Base-by-base conservation (phyloP, 352 stramenopile genomes). In the Phytophthora kernoviae region DNA sequence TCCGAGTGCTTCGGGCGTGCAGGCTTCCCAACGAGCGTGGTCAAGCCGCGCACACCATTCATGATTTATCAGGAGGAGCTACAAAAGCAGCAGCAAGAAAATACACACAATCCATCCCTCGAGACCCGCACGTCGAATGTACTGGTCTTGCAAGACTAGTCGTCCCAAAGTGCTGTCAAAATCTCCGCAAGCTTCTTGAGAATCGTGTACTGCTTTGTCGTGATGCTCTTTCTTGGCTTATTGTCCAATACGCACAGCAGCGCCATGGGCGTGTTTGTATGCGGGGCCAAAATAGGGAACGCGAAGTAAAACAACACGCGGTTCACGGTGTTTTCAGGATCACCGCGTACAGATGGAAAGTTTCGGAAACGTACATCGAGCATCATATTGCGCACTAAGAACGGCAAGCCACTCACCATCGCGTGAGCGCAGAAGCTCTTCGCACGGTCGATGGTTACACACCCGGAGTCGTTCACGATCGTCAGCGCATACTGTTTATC, bases 141-240 rank as follows among this genome's bases (percentile, higher is more conserved):
- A 52, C 41, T 71, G 44, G 40, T 59, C 27, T 45, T 67, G 58
- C 30, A 52, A 48, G 34, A 49, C 14, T 66, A 70, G 9, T 37
- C 21, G 14, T 30, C 22, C 50, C 37, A 61, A 5, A 62, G 12
- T 12, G 26, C 20, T 2, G 63, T 55, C 32, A 75, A 30, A 9
- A 77, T 75, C 32, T 75, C 54, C 5, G 73, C 34, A 14, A 88
- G 52, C 43, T 65, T 68, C 59, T 82, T 78, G 44, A 84, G 21
- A 44, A 84, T 66, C 17, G 68, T 70, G 61, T 88, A 88, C 61
- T 88, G 78, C 73, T 81, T 85, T 1, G 78, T 86, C 26, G 75
- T 86, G 46, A 88, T 63, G 11, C 55, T 73, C n/a, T 79, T 81
- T 18, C 56, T 54, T 1, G 75, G 75, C 17, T 75, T 79, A 4